Evolutionary conservation across 805 yeast genomes (phyloP), one percentile per base, ranked within the genome.

Genomic region (Wickerhamiella kurtzmanii): DNA sequence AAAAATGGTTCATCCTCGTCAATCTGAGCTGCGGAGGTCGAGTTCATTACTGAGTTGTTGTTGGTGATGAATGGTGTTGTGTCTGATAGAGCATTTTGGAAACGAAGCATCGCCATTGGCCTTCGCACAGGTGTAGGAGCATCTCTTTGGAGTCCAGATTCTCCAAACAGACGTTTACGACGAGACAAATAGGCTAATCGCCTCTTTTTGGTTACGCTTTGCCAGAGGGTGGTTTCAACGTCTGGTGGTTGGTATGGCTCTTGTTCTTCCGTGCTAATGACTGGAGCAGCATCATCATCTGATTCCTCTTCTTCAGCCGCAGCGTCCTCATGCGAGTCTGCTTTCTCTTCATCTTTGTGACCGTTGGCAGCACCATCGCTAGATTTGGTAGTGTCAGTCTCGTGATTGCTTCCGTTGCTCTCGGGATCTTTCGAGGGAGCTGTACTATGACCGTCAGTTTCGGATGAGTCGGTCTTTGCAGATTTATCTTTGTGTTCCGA

Each of bases 101-200:
- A 72, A 11, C 79, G 74, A 37, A 71, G 71, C 94, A 88, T 83
- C 51, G 74, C 80, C 40, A 65, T 67, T 0, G 85, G 71, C 49
- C 76, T 77, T 50, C 95, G 69, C 21, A 80, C 56, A 2, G 80
- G 64, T 0, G 95, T 95, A 17, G 74, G 78, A 0, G 85, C 79
- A 37, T 84, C 79, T 13, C 71, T 63, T 50, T 82, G 81, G 5
- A 88, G 61, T 46, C 68, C 72, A 48, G 70, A 67, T 16, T 74
- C 73, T 18, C 72, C 74, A 58, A 89, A 87, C 42, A 86, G 64
- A 2, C 72, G 74, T 0, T 83, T 71, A 54, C 97, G 72, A 48
- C 73, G 71, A 21, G 76, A 64, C 57, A 95, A 80, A 50, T 83
- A 74, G 45, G 81, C 79, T 15, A 89, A 85, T 48, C 96, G 67